phyloP scores from a whole-genome alignment of 2,329 filamentous ascomycete species.

The Monosporascus cannonballus region DNA sequence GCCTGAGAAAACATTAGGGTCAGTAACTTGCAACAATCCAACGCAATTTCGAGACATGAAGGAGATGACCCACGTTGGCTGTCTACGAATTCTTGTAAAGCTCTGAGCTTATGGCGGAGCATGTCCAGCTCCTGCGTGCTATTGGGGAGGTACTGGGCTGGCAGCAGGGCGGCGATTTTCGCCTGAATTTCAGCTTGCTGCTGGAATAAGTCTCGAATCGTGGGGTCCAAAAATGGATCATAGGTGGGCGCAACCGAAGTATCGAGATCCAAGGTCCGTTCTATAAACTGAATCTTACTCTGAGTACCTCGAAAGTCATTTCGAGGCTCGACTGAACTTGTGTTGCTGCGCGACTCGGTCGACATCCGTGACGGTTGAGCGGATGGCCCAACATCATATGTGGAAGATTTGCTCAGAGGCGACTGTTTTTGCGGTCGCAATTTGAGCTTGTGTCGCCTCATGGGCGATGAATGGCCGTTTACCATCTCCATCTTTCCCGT shows the following conservation, averaged over 20 bases:
- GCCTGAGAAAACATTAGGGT: constrained; percentile 22
- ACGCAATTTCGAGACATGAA: constrained; percentile 5
- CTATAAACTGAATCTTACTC: background rate
- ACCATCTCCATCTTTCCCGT: background rate
- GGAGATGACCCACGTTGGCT: constrained; percentile 40
- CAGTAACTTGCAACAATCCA: constrained; percentile 17
- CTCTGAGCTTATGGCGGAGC: constrained; percentile 48
- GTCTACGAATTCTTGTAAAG: constrained; percentile 42
- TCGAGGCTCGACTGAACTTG: constrained; percentile 20
- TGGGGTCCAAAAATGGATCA: constrained; percentile 35
- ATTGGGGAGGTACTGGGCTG: constrained; percentile 41
- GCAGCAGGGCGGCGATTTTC: constrained; percentile 41
- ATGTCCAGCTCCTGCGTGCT: constrained; percentile 45
- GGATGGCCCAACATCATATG: background rate
- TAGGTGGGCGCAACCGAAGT: constrained; percentile 24
- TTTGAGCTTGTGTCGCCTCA: background rate
- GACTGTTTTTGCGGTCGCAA: background rate
- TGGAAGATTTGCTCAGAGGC: background rate
- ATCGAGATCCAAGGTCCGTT: constrained; percentile 8
- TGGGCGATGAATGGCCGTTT: background rate
- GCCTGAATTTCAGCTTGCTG: constrained; percentile 49
- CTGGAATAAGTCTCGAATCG: constrained; percentile 40
- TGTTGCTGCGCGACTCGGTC: constrained; percentile 12
- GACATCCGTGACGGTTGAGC: constrained; percentile 15
- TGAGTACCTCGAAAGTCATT: constrained; percentile 26